A percentile compares a stretch with the other conserved stretches of the same genome.
Conservation (phyloP, 768 basidiomycete genomes). For the Boletus sp. region DNA sequence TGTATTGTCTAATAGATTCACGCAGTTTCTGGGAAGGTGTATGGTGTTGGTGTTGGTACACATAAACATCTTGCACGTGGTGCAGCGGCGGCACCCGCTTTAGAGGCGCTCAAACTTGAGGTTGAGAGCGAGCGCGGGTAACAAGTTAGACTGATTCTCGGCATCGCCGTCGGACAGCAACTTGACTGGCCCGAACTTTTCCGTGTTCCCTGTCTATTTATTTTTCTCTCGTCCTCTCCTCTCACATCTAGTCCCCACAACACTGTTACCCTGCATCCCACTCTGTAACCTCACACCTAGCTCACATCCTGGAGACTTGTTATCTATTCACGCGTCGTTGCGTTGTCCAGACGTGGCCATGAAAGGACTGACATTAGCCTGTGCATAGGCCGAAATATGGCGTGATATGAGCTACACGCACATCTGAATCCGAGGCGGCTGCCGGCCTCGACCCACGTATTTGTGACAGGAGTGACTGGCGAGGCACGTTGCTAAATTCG, state of each 20-base stretch:
- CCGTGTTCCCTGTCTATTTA: conserved; percentile 3
- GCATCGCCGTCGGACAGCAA: not conserved
- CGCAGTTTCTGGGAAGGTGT: conserved; percentile 49
- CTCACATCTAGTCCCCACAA: not conserved
- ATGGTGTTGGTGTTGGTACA: conserved; percentile 47
- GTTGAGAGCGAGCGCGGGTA: conserved; percentile 15
- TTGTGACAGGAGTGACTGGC: not conserved
- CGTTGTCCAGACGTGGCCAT: conserved; percentile 1
- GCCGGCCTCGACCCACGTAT: not conserved
- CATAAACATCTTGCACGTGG: conserved; percentile 53
- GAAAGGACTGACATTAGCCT: conserved; percentile 5
- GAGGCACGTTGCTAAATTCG: conserved; percentile 12
- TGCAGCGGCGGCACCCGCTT: conserved; percentile 32
- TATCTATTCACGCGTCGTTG: conserved; percentile 9
- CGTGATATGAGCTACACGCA: conserved; percentile 11
- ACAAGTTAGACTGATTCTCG: conserved; percentile 3
- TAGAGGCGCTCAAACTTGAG: conserved; percentile 35
- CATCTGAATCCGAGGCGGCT: conserved; percentile 3
- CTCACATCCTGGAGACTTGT: conserved; percentile 4
- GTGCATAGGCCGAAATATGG: conserved; percentile 1
- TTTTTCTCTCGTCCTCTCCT: not conserved
- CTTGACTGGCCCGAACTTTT: not conserved
- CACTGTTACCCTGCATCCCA: not conserved
- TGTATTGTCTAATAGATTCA: conserved; percentile 9
- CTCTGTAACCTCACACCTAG: conserved; percentile 7